Evolutionary conservation across 2,329 filamentous ascomycete genomes (phyloP), one percentile per base, ranked within the genome.

Genomic region (Nemania abortiva): DNA sequence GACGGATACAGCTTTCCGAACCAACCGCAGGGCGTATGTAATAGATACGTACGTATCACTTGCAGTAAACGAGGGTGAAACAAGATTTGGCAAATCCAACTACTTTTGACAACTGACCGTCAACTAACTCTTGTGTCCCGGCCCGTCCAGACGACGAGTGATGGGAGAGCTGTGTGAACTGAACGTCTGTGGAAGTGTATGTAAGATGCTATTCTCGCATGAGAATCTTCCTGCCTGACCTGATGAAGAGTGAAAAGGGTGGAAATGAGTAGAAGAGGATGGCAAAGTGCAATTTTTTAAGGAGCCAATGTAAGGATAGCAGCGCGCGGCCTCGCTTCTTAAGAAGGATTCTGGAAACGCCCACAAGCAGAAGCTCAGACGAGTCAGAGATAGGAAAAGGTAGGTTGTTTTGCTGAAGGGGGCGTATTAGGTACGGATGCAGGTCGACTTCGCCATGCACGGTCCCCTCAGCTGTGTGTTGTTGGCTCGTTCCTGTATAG

Each of bases 1-100:
- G 70, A 66, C 62, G 71, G 69, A 72, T 70, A 67, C 71, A 74
- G 63, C 68, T 63, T 71, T 62, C 67, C 62, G 66, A 53, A 63
- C 68, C 60, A 68, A 65, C 66, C 70, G 65, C 53, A 64, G 24
- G 60, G 29, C 27, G 47, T 61, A 34, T 59, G 42, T 53, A 27
- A 27, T 27, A 29, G 34, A 37, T 37, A 37, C 34, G 34, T 37
- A 11, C 22, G 22, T 63, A 56, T 50, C 31, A 42, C 59, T 24
- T 52, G 53, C 52, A 64, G 64, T 61, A 59, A 20, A 39, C 50
- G 39, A 63, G 55, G 49, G 62, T 47, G 24, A 57, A 42, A 65
- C 45, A 31, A 49, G 55, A 13, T 54, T 47, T 54, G 55, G 61
- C 58, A 20, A 45, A 47, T 49, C 22, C 20, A 49, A 29, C 55